Conservation (phyloP, 2,329 filamentous ascomycete species). For the Clarireedia monteithiana region DNA sequence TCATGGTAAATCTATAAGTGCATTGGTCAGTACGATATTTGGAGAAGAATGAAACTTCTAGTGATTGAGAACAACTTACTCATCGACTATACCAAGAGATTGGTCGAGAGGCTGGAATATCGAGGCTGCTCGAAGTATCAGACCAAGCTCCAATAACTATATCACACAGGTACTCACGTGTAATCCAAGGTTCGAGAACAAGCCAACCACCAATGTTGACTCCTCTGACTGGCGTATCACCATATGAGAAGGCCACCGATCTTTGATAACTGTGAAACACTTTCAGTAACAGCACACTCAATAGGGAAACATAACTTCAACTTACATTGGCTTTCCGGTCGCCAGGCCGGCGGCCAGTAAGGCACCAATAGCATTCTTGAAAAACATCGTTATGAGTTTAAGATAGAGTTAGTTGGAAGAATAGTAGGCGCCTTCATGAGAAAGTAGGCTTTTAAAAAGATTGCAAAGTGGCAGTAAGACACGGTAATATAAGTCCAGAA, state of each 20-base stretch:
- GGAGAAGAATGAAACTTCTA: neutral
- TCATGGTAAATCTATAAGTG: slow-evolving; percentile 21
- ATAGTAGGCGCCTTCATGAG: neutral
- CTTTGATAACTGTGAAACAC: slow-evolving; percentile 16
- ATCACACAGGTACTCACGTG: slow-evolving; percentile 25
- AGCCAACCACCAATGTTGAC: slow-evolving; percentile 28
- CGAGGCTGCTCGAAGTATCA: slow-evolving; percentile 30
- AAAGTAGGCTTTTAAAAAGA: neutral
- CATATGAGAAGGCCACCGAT: slow-evolving; percentile 38
- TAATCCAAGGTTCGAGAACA: slow-evolving; percentile 40
- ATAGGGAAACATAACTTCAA: neutral
- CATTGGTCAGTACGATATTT: neutral
- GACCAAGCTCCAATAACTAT: neutral
- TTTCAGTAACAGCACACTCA: neutral
- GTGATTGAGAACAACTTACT: slow-evolving; percentile 9
- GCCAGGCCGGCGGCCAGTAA: neutral
- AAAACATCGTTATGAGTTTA: slow-evolving; percentile 3
- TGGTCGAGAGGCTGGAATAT: slow-evolving; percentile 37
- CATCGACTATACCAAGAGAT: slow-evolving; percentile 28
- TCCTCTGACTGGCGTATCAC: slow-evolving; percentile 37
- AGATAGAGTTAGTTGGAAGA: neutral
- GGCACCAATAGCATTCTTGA: slow-evolving; percentile 1
- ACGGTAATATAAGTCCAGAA: neutral
- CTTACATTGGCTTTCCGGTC: slow-evolving; percentile 7
- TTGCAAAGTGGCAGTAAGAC: neutral